Evolutionary conservation across 2,329 filamentous ascomycete species (phyloP), one percentile per base, ranked within the genome.

Genomic region (Trichoderma oligosporum): DNA sequence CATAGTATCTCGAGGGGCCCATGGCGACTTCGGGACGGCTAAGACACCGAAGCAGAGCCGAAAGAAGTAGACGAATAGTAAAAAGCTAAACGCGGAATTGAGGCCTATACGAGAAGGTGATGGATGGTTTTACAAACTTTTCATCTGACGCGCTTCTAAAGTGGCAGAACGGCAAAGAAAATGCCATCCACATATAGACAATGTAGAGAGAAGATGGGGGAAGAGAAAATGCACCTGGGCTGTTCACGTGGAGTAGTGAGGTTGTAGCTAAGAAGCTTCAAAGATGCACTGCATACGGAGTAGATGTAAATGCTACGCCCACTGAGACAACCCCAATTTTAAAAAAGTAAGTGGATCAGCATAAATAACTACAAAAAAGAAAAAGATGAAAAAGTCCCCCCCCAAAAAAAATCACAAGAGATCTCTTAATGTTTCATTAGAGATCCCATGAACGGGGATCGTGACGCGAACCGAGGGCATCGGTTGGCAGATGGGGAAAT

Each of bases 51-150:
- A 31, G 39, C 51, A 54, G 51, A 54, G 51, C 51, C 51, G 41
- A 54, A 39, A 12, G 16, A 46, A 51, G 3, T 27, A 18, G 6
- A 18, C 20, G 27, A 2, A 33, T 14, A 7, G 0, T 14, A n/a
- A 29, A 29, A 38, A 22, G 9, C 20, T n/a, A 24, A n/a, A n/a
- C 11, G 20, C 20, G 31, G 14, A 36, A 38, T 29, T 38, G 44
- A 42, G 51, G 41, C 51, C 51, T 36, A 54, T 54, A 54, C 38
- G 36, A 54, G 51, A 54, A 54, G 51, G 51, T 54, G 25, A 54
- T 31, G 29, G 27, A 18, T n/a, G n/a, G n/a, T 12, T 12, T 20
- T 3, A 39, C 9, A 39, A 35, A 38, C n/a, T n/a, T n/a, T 27
- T 7, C 20, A 27, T 33, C 29, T n/a, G n/a, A n/a, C 14, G 4